Percentiles rank a stretch among this genome's conserved stretches.
These are phyloP conservation scores for Xylaria curta DNA, from an alignment of 495 filamentous ascomycete genomes.

Conservation along the genomic window DNA sequence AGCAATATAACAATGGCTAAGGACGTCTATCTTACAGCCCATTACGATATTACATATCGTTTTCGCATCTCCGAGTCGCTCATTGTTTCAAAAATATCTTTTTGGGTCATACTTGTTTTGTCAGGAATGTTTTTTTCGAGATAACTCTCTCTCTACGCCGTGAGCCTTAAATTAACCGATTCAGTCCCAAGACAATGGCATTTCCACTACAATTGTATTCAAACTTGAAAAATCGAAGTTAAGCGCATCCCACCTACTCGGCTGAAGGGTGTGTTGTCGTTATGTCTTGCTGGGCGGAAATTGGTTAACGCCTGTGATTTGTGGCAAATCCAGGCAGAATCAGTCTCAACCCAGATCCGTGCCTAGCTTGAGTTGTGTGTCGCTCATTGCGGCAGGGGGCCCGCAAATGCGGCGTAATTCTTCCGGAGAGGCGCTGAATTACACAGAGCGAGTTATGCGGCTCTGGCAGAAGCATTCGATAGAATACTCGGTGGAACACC, in stretches of 20 bases:
- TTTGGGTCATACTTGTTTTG: no score
- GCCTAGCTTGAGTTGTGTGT: constrained; percentile 23
- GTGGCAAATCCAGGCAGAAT: no score
- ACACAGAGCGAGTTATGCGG: not conserved
- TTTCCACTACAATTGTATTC: not conserved
- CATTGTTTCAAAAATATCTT: no score
- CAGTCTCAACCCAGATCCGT: constrained; percentile 12
- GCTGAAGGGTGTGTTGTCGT: no score
- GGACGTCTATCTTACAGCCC: not conserved
- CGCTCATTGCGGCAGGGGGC: constrained; percentile 14
- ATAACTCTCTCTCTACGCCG: no score
- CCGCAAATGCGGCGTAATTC: not conserved
- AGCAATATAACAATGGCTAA: not conserved
- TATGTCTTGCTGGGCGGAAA: no score
- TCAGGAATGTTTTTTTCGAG: not conserved
- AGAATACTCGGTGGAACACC: no score
- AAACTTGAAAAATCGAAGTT: no score
- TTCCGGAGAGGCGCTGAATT: constrained; percentile 26
- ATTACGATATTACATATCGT: not conserved
- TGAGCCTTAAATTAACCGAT: not conserved
- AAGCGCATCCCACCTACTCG: not conserved
- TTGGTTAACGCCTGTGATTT: no score
- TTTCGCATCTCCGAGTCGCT: no score
- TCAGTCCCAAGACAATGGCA: not conserved
- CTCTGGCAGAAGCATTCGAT: not conserved